Evolutionary conservation across 78 protist species (phyloP).

Genomic region (Dictyostelium purpureum): DNA sequence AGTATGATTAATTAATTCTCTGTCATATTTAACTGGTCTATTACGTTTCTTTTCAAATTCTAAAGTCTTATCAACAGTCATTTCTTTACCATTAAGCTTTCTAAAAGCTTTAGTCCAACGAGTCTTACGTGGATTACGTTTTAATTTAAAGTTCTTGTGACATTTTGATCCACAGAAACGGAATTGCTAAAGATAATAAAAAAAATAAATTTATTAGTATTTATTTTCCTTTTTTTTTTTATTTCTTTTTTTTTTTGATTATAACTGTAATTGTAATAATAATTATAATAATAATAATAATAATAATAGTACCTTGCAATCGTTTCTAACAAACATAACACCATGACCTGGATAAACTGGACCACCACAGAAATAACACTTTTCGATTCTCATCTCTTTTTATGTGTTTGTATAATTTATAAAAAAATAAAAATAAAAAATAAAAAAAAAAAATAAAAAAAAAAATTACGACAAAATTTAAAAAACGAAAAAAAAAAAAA

Average conservation of each 20-base stretch:
- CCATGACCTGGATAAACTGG: conserved; percentile 99
- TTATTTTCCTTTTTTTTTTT: not conserved
- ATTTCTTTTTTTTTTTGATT: not conserved
- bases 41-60: conserved; percentile 97
- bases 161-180: conserved; percentile 98
- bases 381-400: conserved; percentile 86
- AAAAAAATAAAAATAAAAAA: not conserved
- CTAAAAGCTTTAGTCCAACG: conserved; percentile 99
- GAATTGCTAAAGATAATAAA: conserved; percentile 3
- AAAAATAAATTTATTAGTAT: conserved; percentile 67
- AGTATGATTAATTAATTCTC: conserved; percentile 84
- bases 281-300: not conserved
- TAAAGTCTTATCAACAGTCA: conserved; percentile 93
- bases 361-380: conserved; percentile 96
- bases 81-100: conserved; percentile 95
- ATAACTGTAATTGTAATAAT: not conserved
- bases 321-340: conserved; percentile 97
- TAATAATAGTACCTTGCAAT: conserved; percentile 87
- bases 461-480: too few species aligned
- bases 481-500: too few species aligned
- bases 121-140: conserved; percentile 98
- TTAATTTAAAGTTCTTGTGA: conserved; percentile 94
- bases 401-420: not conserved
- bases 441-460: not conserved
- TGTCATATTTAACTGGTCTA: conserved; percentile 95